phyloP scores from a whole-genome alignment of 2,329 filamentous ascomycete genomes.

The Stachybotrys echinatus region DNA sequence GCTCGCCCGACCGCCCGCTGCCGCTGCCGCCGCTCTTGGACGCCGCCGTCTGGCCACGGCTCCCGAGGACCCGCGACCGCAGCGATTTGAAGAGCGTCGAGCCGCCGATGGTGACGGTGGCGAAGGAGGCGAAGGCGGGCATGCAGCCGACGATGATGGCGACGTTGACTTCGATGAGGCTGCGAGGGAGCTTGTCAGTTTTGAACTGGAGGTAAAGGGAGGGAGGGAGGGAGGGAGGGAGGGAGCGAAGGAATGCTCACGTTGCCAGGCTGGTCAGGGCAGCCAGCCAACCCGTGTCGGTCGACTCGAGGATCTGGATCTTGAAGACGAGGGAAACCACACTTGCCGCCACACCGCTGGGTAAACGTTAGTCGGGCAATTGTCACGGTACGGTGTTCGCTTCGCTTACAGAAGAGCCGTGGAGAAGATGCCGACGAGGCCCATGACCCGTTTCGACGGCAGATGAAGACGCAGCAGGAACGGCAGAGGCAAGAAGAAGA shows the following conservation, averaged over 20 bases:
- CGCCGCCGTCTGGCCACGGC: background rate
- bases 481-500: constrained; percentile 10
- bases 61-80: background rate
- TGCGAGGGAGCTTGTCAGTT: background rate
- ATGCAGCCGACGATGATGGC: constrained; percentile 12
- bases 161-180: constrained; percentile 9
- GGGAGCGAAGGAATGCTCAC: background rate
- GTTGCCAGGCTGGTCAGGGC: background rate
- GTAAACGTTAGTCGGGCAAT: background rate
- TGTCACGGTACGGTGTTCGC: no score
- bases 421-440: constrained; percentile 8
- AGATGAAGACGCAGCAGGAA: constrained; percentile 7
- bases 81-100: background rate
- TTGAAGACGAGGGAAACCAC: background rate
- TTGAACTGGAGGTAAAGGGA: no score
- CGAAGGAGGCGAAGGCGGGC: constrained; percentile 7
- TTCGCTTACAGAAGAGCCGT: constrained; percentile 9
- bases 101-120: background rate
- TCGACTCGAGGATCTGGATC: background rate
- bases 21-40: background rate
- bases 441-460: constrained; percentile 2
- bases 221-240: background rate
- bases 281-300: background rate
- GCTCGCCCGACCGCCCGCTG: background rate
- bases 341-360: background rate